Conservation (phyloP, 306 rosid genomes). For the Cicer yamashitae region DNA sequence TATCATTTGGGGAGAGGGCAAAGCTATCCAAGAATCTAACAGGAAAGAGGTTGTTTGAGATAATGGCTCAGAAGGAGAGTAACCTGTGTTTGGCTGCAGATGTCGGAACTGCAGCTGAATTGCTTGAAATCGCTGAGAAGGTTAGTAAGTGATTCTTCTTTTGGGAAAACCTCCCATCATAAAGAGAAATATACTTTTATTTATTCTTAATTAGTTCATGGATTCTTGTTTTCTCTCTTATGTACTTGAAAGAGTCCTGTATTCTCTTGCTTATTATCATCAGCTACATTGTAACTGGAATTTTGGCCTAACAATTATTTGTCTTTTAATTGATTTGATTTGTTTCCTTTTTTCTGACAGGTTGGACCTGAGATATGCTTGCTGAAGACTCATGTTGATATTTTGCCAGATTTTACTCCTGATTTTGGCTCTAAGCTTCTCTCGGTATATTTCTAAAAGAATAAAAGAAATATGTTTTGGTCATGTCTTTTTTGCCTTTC, state of each 20-base stretch:
- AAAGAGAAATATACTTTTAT: not conserved
- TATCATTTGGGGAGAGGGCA: constrained; percentile 73
- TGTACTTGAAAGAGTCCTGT: not conserved
- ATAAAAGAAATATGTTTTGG: constrained; percentile 19
- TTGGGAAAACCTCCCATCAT: not conserved
- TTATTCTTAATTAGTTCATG: not conserved
- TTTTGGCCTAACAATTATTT: not conserved
- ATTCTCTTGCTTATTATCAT: constrained; percentile 1
- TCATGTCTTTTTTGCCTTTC: constrained; percentile 1
- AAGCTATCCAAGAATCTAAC: constrained; percentile 77
- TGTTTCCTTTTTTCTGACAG: constrained; percentile 49
- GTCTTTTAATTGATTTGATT: not conserved
- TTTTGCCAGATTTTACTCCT: constrained; percentile 87
- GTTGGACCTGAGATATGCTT: constrained; percentile 95
- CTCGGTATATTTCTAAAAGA: constrained; percentile 55
- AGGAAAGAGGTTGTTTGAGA: constrained; percentile 81
- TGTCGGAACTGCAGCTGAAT: constrained; percentile 80
- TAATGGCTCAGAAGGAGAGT: constrained; percentile 82
- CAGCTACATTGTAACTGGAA: constrained; percentile 19
- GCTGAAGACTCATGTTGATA: constrained; percentile 93
- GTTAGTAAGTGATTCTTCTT: constrained; percentile 44
- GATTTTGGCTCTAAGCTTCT: constrained; percentile 89
- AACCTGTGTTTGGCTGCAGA: constrained; percentile 87
- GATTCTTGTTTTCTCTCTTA: constrained; percentile 19
- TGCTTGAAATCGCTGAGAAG: constrained; percentile 85